A percentile compares a stretch with the other conserved stretches of the same genome.
Evolutionary conservation across 306 rosid genomes (phyloP).

Genomic region (Vigna radiata): DNA sequence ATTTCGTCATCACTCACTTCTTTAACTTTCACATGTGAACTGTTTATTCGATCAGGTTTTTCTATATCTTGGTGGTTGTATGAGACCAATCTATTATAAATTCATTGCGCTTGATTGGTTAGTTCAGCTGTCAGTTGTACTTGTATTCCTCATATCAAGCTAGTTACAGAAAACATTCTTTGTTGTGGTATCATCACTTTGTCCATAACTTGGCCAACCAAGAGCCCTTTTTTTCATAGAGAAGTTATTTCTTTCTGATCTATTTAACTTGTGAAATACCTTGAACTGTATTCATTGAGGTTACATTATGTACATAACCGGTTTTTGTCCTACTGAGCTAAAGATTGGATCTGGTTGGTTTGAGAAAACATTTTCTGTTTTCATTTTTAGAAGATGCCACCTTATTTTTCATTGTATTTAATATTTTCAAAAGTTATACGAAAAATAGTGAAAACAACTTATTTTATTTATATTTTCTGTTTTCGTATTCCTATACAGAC

Average conservation of each 20-base stretch:
- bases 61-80: neutral
- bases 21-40: neutral
- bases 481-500: neutral
- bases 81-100: neutral
- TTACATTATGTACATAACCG: neutral
- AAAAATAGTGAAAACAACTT: neutral
- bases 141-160: neutral
- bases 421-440: neutral
- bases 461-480: neutral
- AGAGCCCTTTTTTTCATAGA: neutral
- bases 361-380: neutral
- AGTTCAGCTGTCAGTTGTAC: slow-evolving; percentile 12
- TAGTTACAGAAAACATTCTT: neutral
- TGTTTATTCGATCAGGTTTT: slow-evolving; percentile 14
- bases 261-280: slow-evolving; percentile 4
- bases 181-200: neutral
- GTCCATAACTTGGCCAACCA: neutral
- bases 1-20: neutral
- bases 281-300: neutral
- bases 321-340: neutral
- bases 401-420: neutral
- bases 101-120: neutral
- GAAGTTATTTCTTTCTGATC: slow-evolving; percentile 4
- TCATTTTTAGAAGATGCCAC: neutral
- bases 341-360: neutral